A percentile compares a stretch with the other conserved stretches of the same genome.
Conservation (phyloP, 352 stramenopile species). For the Pythium volutum region DNA sequence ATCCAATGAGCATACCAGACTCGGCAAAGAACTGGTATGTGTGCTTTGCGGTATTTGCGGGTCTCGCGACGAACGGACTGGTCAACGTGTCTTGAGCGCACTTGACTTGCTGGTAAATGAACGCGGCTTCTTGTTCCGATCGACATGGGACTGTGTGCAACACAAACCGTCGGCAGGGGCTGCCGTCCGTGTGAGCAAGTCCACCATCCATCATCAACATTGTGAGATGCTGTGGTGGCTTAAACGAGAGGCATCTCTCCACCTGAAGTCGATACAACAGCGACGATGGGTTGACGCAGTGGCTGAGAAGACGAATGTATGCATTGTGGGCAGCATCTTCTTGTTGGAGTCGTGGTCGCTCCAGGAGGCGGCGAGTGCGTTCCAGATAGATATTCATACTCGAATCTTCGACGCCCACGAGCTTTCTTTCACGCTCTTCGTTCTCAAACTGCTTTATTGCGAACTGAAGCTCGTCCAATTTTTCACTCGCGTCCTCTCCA, state of each 20-base stretch:
- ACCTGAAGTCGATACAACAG: slow-evolving; percentile 50
- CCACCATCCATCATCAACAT: slow-evolving; percentile 32
- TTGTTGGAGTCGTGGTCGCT: slow-evolving; percentile 40
- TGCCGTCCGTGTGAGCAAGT: not conserved
- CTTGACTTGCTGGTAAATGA: slow-evolving; percentile 33
- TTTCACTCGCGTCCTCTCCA: slow-evolving; percentile 2
- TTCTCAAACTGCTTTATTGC: slow-evolving; percentile 40
- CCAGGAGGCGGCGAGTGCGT: slow-evolving; percentile 30
- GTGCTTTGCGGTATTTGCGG: slow-evolving; percentile 38
- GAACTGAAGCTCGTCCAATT: slow-evolving; percentile 21
- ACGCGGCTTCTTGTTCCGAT: slow-evolving; percentile 36
- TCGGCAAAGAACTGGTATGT: slow-evolving; percentile 64
- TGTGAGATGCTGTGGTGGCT: slow-evolving; percentile 36
- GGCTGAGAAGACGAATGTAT: slow-evolving; percentile 44
- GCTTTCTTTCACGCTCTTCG: slow-evolving; percentile 44
- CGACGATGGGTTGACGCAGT: slow-evolving; percentile 50
- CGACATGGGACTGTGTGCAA: slow-evolving; percentile 49
- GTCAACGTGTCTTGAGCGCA: slow-evolving; percentile 35
- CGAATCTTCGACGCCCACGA: slow-evolving; percentile 42
- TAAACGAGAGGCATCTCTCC: slow-evolving; percentile 38
- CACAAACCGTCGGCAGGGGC: slow-evolving; percentile 21
- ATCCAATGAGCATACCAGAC: slow-evolving; percentile 56
- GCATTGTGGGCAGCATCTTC: slow-evolving; percentile 51
- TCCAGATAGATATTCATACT: slow-evolving; percentile 51
- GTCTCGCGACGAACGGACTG: slow-evolving; percentile 37